Conservation (phyloP, 1,139 yeast genomes). For the Geotrichum macrosporum region DNA sequence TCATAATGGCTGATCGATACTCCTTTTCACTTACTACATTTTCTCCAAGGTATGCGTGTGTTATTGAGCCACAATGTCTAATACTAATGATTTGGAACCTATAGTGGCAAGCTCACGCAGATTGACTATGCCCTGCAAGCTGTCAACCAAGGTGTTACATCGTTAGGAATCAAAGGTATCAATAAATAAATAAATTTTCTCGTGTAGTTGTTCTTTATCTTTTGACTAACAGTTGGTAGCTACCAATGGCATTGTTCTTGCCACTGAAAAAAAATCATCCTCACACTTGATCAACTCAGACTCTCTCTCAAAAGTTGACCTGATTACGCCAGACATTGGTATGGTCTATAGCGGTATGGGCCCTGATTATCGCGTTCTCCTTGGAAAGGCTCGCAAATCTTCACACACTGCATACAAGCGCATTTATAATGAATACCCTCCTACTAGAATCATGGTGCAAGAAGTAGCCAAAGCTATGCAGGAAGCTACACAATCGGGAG, state of each 20-base stretch:
- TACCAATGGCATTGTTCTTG: slow-evolving; percentile 92
- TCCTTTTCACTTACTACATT: slow-evolving; percentile 95
- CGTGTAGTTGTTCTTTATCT: not conserved
- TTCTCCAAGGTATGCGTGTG: slow-evolving; percentile 75
- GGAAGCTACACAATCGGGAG: slow-evolving; percentile 97
- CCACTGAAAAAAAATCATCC: slow-evolving; percentile 88
- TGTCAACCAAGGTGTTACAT: slow-evolving; percentile 96
- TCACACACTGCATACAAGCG: slow-evolving; percentile 93
- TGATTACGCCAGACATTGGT: slow-evolving; percentile 91
- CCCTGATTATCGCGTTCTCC: slow-evolving; percentile 92
- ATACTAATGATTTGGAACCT: no score
- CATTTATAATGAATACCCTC: slow-evolving; percentile 93
- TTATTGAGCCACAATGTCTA: not conserved
- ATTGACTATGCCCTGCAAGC: slow-evolving; percentile 97
- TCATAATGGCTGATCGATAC: slow-evolving; percentile 92
- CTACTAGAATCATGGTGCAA: slow-evolving; percentile 88
- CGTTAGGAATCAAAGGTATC: not conserved
- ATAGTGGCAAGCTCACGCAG: slow-evolving; percentile 92
- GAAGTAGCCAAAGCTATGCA: slow-evolving; percentile 96
- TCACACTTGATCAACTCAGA: slow-evolving; percentile 75
- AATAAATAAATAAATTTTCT: not conserved
- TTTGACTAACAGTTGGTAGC: slow-evolving; percentile 49
- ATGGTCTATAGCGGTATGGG: slow-evolving; percentile 99
- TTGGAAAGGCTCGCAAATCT: slow-evolving; percentile 87
- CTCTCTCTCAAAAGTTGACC: slow-evolving; percentile 71